These are phyloP conservation scores for Papiliotrema terrestris DNA, from an alignment of 1,284 basidiomycete genomes.

Conservation along the genomic window DNA sequence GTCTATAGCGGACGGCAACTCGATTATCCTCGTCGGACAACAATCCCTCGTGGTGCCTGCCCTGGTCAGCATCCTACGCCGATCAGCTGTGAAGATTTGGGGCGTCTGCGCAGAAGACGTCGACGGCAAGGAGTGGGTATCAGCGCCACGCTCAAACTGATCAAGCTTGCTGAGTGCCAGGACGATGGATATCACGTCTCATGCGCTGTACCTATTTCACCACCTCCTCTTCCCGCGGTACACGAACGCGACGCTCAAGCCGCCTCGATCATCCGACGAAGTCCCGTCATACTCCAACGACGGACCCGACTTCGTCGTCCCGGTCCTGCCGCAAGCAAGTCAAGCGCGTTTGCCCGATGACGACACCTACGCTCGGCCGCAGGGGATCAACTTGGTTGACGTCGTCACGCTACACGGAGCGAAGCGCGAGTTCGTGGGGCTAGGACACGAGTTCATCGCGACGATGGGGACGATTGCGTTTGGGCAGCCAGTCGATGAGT, in stretches of 20 bases:
- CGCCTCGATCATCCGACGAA: background rate
- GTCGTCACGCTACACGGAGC: constrained; percentile 12
- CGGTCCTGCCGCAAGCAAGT: background rate
- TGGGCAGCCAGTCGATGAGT: constrained; percentile 49
- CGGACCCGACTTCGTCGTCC: background rate
- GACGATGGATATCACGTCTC: constrained; percentile 25
- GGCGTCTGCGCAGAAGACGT: constrained; percentile 19
- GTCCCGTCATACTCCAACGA: background rate
- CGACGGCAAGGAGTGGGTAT: constrained; percentile 21
- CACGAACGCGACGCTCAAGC: background rate
- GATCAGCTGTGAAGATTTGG: constrained; percentile 30
- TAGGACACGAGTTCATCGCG: constrained; percentile 70
- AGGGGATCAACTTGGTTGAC: constrained; percentile 31
- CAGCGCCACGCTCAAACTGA: background rate
- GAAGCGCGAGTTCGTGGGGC: constrained; percentile 56
- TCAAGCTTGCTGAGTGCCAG: constrained; percentile 12
- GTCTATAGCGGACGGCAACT: constrained; percentile 28
- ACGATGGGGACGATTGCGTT: constrained; percentile 70
- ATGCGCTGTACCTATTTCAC: constrained; percentile 33
- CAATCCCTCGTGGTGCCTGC: constrained; percentile 28
- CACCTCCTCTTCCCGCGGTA: constrained; percentile 36
- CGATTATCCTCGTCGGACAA: constrained; percentile 34
- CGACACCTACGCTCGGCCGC: constrained; percentile 10
- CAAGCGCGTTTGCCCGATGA: background rate
- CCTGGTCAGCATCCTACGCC: constrained; percentile 28